Evolutionary conservation across 225 moss, liverwort and hornwort species (phyloP), one percentile per base, ranked within the genome.

Genomic region (Polytrichum formosum): DNA sequence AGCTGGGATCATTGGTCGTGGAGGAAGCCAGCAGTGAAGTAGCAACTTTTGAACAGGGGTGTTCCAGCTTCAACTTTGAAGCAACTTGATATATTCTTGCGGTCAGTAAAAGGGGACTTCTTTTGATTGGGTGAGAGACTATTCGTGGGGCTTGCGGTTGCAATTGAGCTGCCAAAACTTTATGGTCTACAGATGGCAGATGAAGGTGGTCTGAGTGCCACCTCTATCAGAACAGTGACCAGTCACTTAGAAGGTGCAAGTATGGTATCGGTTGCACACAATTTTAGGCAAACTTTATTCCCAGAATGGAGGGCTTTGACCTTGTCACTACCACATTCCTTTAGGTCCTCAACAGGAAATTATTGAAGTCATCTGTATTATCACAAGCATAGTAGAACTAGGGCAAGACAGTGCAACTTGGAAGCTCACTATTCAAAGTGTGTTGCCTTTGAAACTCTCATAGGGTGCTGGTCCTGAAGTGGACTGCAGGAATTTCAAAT

Each of bases 1-100:
- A 64, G 56, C 56, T 64, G 67, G 58, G 55, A 61, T 54, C 30
- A n/a, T 60, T 67, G 28, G 75, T 30, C 22, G 64, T 56, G 28
- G 61, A 70, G 53, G 53, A 65, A 65, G 65, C 55, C 31, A 63
- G 27, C 26, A 70, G 55, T 62, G 64, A 82, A 71, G 61, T 28
- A 33, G 56, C 27, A 65, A 46, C 31, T 18, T 26, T 75, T 35
- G 53, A 79, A 70, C 55, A 33, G 61, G 56, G 54, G 16, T 9
- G 23, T 54, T 67, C 67, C 58, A 6, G 9, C 21, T 58, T 20
- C 58, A 6, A 23, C 21, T 58, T 20, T 58, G 22, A 20, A 58
- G 58, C 58, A 20, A 22, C 58, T 23, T 56, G 21, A 56, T 19
- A 56, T 1, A 7, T 5, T 58, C 21, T 23, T 58, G n/a, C 58